Base-by-base conservation (phyloP, 371 early-diverging fungal species). In the Circinella minor region DNA sequence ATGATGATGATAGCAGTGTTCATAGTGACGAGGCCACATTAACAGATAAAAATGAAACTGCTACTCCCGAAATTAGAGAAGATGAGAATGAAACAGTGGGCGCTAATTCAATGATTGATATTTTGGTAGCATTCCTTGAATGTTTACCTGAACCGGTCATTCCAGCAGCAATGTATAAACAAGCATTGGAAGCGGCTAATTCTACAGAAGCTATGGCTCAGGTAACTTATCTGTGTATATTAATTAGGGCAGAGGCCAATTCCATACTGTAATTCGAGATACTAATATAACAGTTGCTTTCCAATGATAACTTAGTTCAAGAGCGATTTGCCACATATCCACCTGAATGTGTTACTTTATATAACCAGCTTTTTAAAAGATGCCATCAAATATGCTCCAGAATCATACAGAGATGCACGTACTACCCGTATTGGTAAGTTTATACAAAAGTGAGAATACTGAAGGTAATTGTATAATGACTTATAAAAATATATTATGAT, bases 41-140 rank as follows among this genome's bases (percentile, higher is more conserved):
- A 27, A 27, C 27, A 27, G 27, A 27, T 27, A 27, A 27, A 27
- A 27, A 27, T 27, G 27, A 27, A 27, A 27, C 27, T 27, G 2
- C 27, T 27, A 27, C 27, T 27, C 27, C 43, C 4, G 37, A 43
- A 8, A 68, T 71, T 13, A 39, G 37, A 0, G 48, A 70, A 37
- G 71, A 70, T 3, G 69, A 60, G 15, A 46, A 67, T 6, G 72
- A 77, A 46, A 63, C 54, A 9, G 63, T 81, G 3, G 90, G 95
- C 0, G 89, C 95, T 6, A 91, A 93, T 72, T 90, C 95, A 0
- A 90, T 93, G 86, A 90, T 93, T 13, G 91, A 91, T 67, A 87
- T 89, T 1, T 77, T 96, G 14, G 74, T 94, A 6, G 80, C 86
- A 14, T 89, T 96, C 68, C 78, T 96, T 34, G 89, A 90, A 36